These are phyloP conservation scores for Persicaria maculosa DNA, from an alignment of 148 eudicot species.

Conservation along the genomic window DNA sequence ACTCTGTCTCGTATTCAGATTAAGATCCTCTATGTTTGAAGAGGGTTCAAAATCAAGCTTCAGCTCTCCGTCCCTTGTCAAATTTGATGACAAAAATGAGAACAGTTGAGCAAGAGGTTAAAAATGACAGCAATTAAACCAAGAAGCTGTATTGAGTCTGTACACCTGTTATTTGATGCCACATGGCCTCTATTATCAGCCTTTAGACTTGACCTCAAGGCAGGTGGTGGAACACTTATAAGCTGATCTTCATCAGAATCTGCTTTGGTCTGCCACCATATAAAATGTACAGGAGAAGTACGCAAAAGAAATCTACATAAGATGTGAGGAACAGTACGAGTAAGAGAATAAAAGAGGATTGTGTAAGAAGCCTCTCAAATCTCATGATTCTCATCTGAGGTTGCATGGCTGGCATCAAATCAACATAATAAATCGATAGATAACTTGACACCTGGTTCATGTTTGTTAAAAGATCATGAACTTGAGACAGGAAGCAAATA, in stretches of 20 bases:
- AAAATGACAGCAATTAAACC: neutral
- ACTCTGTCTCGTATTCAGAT: slow-evolving; percentile 74
- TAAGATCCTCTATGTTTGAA: slow-evolving; percentile 80
- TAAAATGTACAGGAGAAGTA: neutral
- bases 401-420: neutral
- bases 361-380: too few relatives aligned
- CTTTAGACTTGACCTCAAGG: slow-evolving; percentile 20
- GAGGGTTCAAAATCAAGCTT: slow-evolving; percentile 61
- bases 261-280: slow-evolving; percentile 20
- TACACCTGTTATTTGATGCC: neutral
- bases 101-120: too few relatives aligned
- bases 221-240: slow-evolving; percentile 29
- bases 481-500: neutral
- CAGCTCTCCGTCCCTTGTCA: slow-evolving; percentile 33
- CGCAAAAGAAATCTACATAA: too few relatives aligned
- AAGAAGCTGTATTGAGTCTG: neutral
- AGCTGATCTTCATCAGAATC: slow-evolving; percentile 47
- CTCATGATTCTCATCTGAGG: too few relatives aligned
- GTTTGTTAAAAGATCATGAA: neutral
- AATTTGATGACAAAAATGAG: too few relatives aligned
- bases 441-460: neutral
- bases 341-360: too few relatives aligned
- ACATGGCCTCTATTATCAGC: neutral
- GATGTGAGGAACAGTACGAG: too few relatives aligned
- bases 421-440: slow-evolving; percentile 3